These are phyloP conservation scores for Yarrowia galli DNA, from an alignment of 1,139 yeast genomes.

Conservation along the genomic window DNA sequence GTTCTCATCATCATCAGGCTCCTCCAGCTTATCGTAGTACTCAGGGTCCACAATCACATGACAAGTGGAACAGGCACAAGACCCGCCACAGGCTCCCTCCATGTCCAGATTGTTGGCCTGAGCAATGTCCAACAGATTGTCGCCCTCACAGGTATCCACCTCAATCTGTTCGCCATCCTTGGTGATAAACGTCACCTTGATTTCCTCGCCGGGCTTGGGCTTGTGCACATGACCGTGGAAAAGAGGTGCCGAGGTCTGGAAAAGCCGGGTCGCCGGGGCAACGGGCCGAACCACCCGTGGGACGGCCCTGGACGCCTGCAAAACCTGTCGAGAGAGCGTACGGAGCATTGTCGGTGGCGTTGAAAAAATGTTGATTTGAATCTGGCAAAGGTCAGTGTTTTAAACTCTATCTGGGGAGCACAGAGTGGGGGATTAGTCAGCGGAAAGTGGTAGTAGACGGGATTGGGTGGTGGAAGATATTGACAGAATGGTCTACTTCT, in stretches of 20 bases:
- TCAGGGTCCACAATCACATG: conserved; percentile 97
- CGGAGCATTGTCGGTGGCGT: conserved; percentile 24
- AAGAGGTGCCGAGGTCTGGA: conserved; percentile 41
- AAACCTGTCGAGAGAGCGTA: conserved; percentile 9
- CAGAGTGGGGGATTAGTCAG: background rate
- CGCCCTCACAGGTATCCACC: conserved; percentile 91
- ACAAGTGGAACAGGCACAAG: conserved; percentile 98
- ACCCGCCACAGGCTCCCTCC: conserved; percentile 99
- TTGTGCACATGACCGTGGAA: conserved; percentile 85
- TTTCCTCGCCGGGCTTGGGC: conserved; percentile 94
- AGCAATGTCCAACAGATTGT: conserved; percentile 88
- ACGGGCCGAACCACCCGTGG: background rate
- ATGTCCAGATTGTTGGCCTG: conserved; percentile 92
- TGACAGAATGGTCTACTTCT: no score
- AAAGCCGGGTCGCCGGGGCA: conserved; percentile 38
- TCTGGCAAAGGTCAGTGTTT: background rate
- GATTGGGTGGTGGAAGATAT: no score
- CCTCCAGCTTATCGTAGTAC: conserved; percentile 82
- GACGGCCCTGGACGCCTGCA: background rate
- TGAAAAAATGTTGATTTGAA: background rate
- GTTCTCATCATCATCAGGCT: conserved; percentile 96
- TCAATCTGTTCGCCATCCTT: conserved; percentile 87
- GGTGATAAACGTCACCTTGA: conserved; percentile 86
- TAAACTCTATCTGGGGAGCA: background rate
- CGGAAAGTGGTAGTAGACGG: no score